Evolutionary conservation across 345 rosid species (phyloP).

Genomic region (Leavenworthia alabamica): DNA sequence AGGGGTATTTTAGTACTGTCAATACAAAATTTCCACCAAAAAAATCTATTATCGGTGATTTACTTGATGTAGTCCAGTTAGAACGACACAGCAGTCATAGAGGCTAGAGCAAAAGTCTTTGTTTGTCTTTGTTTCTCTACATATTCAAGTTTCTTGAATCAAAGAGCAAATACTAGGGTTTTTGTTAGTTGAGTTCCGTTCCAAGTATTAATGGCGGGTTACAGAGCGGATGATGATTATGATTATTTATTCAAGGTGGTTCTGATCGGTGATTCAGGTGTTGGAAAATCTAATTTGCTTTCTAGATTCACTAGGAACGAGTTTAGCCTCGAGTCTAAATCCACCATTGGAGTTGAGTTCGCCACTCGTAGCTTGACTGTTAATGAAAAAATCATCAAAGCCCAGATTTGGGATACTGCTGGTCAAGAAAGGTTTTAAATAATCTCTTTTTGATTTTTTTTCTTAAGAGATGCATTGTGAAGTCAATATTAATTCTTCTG

Average conservation of each 20-base stretch:
- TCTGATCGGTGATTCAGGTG: constrained; percentile 88
- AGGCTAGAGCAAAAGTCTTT: no score
- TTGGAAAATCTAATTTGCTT: constrained; percentile 87
- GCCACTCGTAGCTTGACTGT: constrained; percentile 91
- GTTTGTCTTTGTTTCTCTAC: background rate
- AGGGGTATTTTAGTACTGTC: background rate
- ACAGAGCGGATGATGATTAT: constrained; percentile 92
- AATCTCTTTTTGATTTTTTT: background rate
- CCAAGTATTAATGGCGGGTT: constrained; percentile 56
- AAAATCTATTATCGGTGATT: constrained; percentile 11
- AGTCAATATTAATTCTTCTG: background rate
- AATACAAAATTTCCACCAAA: background rate
- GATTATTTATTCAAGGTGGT: constrained; percentile 89
- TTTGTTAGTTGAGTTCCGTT: background rate
- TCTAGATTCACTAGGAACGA: constrained; percentile 90
- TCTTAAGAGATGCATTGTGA: background rate
- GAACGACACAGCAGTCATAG: constrained; percentile 26
- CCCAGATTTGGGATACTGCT: constrained; percentile 99
- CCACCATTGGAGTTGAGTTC: constrained; percentile 93
- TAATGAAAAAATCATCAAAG: constrained; percentile 76
- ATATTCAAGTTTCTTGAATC: background rate
- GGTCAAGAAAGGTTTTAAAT: constrained; percentile 71
- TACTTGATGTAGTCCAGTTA: constrained; percentile 15
- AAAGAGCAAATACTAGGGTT: background rate
- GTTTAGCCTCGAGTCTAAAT: constrained; percentile 88